A percentile compares a stretch with the other conserved stretches of the same genome.
Conservation (phyloP, 371 early-diverging fungal species). For the Nematocida parisii region DNA sequence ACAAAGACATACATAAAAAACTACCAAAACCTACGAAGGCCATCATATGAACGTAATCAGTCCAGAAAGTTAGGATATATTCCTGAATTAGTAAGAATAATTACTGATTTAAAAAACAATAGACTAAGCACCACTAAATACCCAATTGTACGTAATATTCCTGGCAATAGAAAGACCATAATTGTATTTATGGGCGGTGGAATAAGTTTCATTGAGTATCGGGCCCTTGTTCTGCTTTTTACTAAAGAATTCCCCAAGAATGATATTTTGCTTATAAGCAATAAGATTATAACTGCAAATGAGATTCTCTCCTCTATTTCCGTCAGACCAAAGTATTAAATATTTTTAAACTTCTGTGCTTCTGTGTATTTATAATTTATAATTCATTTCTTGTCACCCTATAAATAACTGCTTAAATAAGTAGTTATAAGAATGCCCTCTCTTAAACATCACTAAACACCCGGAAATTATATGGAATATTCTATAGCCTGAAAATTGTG, state of each 20-base stretch:
- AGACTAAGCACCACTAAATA: slow-evolving; percentile 53
- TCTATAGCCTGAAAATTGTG: too few species aligned
- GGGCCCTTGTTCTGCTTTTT: slow-evolving; percentile 39
- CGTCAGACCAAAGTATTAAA: neutral
- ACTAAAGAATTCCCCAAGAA: slow-evolving; percentile 14
- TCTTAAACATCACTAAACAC: too few species aligned
- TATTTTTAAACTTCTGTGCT: too few species aligned
- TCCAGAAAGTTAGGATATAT: slow-evolving; percentile 63
- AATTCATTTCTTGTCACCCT: too few species aligned
- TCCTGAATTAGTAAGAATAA: slow-evolving; percentile 60
- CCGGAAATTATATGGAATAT: too few species aligned
- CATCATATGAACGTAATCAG: slow-evolving; percentile 28
- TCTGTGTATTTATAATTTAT: too few species aligned
- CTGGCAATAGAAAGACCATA: slow-evolving; percentile 39
- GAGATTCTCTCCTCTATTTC: slow-evolving; percentile 13
- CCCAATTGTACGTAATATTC: slow-evolving; percentile 12
- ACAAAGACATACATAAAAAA: slow-evolving; percentile 21
- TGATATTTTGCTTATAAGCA: slow-evolving; percentile 32
- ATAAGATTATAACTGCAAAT: slow-evolving; percentile 12
- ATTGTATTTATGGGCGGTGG: slow-evolving; percentile 66
- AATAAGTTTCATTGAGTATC: slow-evolving; percentile 65
- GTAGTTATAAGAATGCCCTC: too few species aligned
- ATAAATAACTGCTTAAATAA: too few species aligned
- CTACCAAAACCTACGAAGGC: neutral
- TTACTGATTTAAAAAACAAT: slow-evolving; percentile 45